Evolutionary conservation across 192 early-diverging fungal genomes (phyloP).

Genomic region (Umbelopsis ramanniana): DNA sequence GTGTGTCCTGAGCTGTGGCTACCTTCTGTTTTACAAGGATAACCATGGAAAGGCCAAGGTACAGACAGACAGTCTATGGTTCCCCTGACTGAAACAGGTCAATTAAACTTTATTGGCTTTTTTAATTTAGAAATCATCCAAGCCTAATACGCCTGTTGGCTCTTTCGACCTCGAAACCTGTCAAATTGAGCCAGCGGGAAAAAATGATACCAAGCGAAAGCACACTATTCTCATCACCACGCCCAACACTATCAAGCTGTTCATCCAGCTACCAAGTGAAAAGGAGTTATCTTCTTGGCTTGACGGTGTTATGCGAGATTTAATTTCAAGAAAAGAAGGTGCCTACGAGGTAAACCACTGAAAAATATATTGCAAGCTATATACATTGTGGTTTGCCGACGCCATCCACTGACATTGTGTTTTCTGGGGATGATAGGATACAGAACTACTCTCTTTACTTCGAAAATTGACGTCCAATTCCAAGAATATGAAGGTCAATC

Average conservation of each 20-base stretch:
- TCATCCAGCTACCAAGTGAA: conserved; percentile 36
- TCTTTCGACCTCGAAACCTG: conserved; percentile 42
- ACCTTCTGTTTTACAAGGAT: conserved; percentile 38
- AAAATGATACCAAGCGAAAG: conserved; percentile 44
- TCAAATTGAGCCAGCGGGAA: conserved; percentile 39
- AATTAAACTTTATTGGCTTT: not conserved
- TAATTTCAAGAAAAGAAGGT: conserved; percentile 39
- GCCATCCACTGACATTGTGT: no score
- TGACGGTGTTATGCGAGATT: conserved; percentile 45
- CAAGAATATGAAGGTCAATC: conserved; percentile 39
- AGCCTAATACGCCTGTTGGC: conserved; percentile 35
- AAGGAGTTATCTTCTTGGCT: conserved; percentile 41
- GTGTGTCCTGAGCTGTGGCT: conserved; percentile 50
- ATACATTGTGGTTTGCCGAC: no score
- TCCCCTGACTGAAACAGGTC: not conserved
- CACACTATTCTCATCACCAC: conserved; percentile 38
- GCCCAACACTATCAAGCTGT: conserved; percentile 30
- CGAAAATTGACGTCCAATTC: conserved; percentile 24
- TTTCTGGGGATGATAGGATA: not conserved
- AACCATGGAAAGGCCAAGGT: conserved; percentile 35
- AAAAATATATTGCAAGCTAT: no score
- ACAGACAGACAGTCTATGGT: not conserved
- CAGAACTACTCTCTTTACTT: conserved; percentile 31
- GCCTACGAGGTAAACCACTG: conserved; percentile 12
- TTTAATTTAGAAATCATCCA: conserved; percentile 32